Conservation (phyloP, 345 rosid species). For the Zanthoxylum bungeanum region DNA sequence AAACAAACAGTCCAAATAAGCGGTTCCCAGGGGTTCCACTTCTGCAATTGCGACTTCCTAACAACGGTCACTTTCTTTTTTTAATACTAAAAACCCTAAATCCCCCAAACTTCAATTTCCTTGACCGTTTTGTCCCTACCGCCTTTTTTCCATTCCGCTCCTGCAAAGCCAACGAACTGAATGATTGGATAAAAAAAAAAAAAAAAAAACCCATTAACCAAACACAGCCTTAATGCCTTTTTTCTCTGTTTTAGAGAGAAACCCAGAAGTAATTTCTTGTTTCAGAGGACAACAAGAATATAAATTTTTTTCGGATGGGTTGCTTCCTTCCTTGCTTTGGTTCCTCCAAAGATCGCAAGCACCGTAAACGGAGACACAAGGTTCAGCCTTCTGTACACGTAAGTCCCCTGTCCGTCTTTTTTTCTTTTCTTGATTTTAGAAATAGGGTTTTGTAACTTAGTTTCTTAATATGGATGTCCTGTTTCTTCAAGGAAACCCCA, state of each 20-base stretch:
- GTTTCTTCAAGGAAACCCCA: constrained; percentile 3
- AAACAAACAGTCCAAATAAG: constrained; percentile 15
- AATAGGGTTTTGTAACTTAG: neutral
- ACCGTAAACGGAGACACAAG: constrained; percentile 39
- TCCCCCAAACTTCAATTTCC: constrained; percentile 21
- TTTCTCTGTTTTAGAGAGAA: constrained; percentile 8
- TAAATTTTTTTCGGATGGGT: constrained; percentile 40
- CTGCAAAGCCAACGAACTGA: constrained; percentile 9
- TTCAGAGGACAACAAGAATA: neutral
- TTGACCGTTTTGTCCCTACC: constrained; percentile 40
- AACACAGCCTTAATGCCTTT: neutral
- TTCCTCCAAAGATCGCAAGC: constrained; percentile 60
- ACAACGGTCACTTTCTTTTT: constrained; percentile 69
- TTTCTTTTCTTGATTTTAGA: neutral
- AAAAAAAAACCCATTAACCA: constrained; percentile 30
- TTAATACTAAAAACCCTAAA: constrained; percentile 20
- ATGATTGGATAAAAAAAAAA: too few species aligned
- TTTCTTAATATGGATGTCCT: neutral
- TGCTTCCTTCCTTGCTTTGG: constrained; percentile 90
- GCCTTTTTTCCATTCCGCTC: constrained; percentile 20
- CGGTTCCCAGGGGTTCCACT: neutral
- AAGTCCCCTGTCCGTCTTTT: constrained; percentile 1
- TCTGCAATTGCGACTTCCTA: constrained; percentile 24
- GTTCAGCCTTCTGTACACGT: constrained; percentile 52
- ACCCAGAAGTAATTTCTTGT: neutral